Percentiles rank a stretch among this genome's conserved stretches.
These are phyloP conservation scores for Penicillium sp. DNA, from an alignment of 2,329 filamentous ascomycete genomes.

Conservation along the genomic window DNA sequence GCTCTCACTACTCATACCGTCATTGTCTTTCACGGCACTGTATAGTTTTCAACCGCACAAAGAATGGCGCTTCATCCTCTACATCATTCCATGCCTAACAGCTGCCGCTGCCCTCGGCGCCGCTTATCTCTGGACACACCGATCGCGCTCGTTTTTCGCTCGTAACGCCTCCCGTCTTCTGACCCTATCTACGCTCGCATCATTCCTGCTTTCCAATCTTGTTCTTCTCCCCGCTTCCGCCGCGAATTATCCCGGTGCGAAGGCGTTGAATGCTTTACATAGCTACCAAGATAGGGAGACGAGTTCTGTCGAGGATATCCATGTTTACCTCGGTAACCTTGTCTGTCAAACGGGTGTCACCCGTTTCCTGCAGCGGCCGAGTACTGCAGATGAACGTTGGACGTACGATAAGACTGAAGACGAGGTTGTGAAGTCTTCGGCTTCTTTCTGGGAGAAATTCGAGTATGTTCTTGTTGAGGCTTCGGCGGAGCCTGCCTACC, in stretches of 20 bases:
- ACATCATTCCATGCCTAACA: conserved; percentile 77
- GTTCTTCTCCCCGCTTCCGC: conserved; percentile 80
- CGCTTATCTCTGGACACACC: conserved; percentile 65
- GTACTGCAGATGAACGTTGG: conserved; percentile 41
- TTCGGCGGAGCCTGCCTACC: conserved; percentile 18
- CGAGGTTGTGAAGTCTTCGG: conserved; percentile 46
- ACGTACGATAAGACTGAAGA: conserved; percentile 62
- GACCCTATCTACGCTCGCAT: conserved; percentile 58
- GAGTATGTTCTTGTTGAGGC: conserved; percentile 59
- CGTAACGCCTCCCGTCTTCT: conserved; percentile 56
- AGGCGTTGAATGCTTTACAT: conserved; percentile 61
- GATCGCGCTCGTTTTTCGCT: conserved; percentile 61
- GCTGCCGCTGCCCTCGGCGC: conserved; percentile 73
- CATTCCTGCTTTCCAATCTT: conserved; percentile 60
- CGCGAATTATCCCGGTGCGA: conserved; percentile 90
- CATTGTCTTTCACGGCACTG: conserved; percentile 68
- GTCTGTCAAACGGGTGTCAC: conserved; percentile 65
- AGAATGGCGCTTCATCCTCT: conserved; percentile 93
- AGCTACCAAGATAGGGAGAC: conserved; percentile 25
- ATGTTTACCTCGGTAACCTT: conserved; percentile 60
- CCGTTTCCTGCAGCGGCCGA: conserved; percentile 53
- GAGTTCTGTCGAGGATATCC: conserved; percentile 18
- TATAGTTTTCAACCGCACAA: conserved; percentile 94
- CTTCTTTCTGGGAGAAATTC: conserved; percentile 58
- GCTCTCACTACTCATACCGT: conserved; percentile 62